Conservation (phyloP, 441 rosid genomes). For the Populus trichocarpa region DNA sequence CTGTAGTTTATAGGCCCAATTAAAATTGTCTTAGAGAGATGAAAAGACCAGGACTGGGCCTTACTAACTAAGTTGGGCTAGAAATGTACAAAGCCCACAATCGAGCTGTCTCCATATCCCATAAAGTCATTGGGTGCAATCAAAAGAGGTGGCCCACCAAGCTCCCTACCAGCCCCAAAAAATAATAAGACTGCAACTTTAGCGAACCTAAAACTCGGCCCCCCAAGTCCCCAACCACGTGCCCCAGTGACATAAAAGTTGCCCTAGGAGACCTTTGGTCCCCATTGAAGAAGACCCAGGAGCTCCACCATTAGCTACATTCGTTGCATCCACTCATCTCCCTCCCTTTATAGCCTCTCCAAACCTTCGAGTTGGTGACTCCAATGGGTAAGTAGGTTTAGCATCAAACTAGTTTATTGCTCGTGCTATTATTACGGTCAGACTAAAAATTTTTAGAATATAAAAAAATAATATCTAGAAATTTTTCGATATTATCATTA, state of each 20-base stretch:
- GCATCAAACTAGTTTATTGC: no score
- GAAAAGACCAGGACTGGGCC: no score
- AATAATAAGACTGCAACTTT: background rate
- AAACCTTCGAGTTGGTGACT: no score
- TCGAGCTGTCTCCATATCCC: background rate
- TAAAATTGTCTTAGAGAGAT: no score
- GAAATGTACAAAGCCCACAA: background rate
- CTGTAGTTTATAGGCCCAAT: no score
- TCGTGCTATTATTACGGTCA: no score
- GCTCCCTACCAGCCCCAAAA: constrained; percentile 5
- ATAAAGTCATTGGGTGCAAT: background rate
- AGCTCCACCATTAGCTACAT: background rate
- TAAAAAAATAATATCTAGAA: no score
- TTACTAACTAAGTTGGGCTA: background rate
- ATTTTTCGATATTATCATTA: no score
- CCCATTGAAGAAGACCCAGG: background rate
- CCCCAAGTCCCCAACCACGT: constrained; percentile 12
- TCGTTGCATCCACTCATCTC: background rate
- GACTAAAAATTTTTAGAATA: no score
- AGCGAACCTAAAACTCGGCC: background rate
- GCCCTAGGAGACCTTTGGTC: background rate
- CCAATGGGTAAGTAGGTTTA: no score
- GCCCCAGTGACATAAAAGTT: background rate
- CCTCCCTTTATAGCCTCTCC: background rate
- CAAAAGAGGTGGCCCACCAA: constrained; percentile 6